Evolutionary conservation across 2,329 filamentous ascomycete species (phyloP).

Genomic region (Hypoxylon sp.): DNA sequence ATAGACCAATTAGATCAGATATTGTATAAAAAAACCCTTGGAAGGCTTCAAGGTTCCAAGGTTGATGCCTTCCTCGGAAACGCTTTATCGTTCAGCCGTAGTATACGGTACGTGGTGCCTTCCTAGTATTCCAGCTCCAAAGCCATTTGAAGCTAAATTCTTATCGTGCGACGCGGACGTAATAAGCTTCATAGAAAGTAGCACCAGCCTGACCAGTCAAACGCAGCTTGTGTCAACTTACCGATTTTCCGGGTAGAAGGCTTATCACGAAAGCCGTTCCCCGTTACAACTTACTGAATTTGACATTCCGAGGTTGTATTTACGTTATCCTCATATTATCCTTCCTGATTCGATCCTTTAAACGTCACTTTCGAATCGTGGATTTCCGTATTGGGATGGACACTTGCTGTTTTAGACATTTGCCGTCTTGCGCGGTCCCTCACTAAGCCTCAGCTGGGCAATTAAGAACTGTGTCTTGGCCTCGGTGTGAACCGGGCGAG

Average conservation of each 20-base stretch:
- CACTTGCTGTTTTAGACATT: constrained; percentile 7
- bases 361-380: neutral
- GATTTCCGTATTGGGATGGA: constrained; percentile 24
- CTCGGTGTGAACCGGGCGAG: neutral
- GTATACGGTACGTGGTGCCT: neutral
- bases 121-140: neutral
- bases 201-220: constrained; percentile 8
- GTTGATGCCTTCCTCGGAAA: constrained; percentile 1
- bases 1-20: neutral
- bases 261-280: constrained; percentile 11
- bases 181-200: constrained; percentile 21
- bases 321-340: neutral
- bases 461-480: neutral
- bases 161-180: constrained; percentile 1
- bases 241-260: constrained; percentile 8
- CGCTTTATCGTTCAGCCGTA: neutral
- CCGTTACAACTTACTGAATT: constrained; percentile 7
- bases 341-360: constrained; percentile 10
- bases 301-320: constrained; percentile 12
- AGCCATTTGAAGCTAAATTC: neutral
- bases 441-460: constrained; percentile 26
- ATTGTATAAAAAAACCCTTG: too few relatives aligned
- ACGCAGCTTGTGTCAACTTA: constrained; percentile 21
- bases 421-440: constrained; percentile 17
- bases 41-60: neutral